Conservation (phyloP, 306 rosid species). For the Benincasa hispida region DNA sequence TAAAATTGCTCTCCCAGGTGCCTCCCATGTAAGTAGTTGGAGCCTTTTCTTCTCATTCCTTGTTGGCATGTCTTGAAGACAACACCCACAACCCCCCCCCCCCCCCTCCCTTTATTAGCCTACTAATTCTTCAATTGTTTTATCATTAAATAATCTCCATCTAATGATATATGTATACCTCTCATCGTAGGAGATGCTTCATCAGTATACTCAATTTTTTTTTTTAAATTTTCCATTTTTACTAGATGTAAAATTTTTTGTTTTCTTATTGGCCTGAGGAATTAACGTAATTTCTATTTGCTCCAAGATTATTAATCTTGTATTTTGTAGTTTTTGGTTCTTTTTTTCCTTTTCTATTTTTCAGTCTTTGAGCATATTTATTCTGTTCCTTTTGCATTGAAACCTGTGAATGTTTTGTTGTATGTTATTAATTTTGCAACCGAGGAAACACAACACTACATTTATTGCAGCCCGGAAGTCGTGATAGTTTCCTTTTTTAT, state of each 20-base stretch:
- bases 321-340: neutral
- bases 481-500: slow-evolving; percentile 39
- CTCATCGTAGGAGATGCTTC: neutral
- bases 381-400: neutral
- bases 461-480: slow-evolving; percentile 43
- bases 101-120: neutral
- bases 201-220: neutral
- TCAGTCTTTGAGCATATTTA: neutral
- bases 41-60: neutral
- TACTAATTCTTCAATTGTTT: neutral
- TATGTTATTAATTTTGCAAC: neutral
- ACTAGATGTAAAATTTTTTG: neutral
- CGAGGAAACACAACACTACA: slow-evolving; percentile 11
- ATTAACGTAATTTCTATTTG: neutral
- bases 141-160: neutral
- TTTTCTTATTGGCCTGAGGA: neutral
- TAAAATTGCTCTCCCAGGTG: slow-evolving; percentile 45
- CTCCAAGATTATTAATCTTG: neutral
- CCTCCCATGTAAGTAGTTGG: slow-evolving; percentile 29
- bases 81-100: neutral
- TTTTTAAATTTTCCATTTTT: no score
- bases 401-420: neutral
- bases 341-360: neutral
- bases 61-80: neutral
- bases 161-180: neutral